Percentiles rank a stretch among this genome's conserved stretches.
phyloP scores from a whole-genome alignment of 2,329 filamentous ascomycete species.

The Aspergillus neoniger region DNA sequence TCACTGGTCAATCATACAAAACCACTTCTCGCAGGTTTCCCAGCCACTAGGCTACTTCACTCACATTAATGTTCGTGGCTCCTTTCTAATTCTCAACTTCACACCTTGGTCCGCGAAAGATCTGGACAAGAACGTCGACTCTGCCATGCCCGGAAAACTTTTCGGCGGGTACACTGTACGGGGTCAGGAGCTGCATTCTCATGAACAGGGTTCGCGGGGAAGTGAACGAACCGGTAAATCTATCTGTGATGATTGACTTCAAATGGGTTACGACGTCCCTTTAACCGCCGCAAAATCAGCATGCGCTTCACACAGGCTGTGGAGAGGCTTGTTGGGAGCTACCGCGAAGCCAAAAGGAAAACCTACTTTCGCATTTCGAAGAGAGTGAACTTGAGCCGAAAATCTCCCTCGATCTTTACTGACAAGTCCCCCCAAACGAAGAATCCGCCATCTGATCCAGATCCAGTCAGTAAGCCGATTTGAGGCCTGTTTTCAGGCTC shows the following conservation, averaged over 20 bases:
- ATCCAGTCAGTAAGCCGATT: conserved; percentile 10
- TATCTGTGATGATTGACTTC: conserved; percentile 60
- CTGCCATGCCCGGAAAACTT: conserved; percentile 75
- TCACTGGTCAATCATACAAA: conserved; percentile 17
- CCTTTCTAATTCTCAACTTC: conserved; percentile 77
- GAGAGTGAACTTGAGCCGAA: conserved; percentile 73
- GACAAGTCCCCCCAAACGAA: conserved; percentile 92
- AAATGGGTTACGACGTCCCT: conserved; percentile 53
- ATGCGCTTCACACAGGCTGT: conserved; percentile 1
- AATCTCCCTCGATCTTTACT: conserved; percentile 71
- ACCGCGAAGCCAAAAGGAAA: not conserved
- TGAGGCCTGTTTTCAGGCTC: not conserved
- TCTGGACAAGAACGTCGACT: conserved; percentile 78
- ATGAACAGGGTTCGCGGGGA: not conserved
- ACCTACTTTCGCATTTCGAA: conserved; percentile 68
- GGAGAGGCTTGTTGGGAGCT: not conserved
- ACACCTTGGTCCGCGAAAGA: conserved; percentile 87
- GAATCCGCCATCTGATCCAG: conserved; percentile 68
- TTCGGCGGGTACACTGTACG: conserved; percentile 55
- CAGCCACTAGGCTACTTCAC: conserved; percentile 16
- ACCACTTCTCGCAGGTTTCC: not conserved
- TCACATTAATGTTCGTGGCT: conserved; percentile 63
- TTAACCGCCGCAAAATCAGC: conserved; percentile 21
- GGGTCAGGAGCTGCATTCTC: conserved; percentile 15
- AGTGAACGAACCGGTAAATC: conserved; percentile 63